Evolutionary conservation across 306 rosid genomes (phyloP).

Genomic region (Abrus pulchellus): DNA sequence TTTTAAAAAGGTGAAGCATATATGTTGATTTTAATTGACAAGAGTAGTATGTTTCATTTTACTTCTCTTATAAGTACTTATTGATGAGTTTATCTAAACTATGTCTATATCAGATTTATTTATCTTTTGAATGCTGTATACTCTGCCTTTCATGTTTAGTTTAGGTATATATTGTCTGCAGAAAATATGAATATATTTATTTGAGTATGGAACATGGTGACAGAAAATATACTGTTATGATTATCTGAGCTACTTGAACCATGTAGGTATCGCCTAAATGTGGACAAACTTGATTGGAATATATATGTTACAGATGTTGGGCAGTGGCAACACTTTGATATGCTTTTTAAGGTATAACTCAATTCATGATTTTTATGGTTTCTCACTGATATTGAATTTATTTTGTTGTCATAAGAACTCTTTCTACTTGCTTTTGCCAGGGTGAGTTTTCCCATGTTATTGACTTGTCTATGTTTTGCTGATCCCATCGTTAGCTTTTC

Average conservation of each 20-base stretch:
- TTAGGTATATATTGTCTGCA: not conserved
- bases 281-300: constrained; percentile 89
- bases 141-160: not conserved
- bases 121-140: constrained; percentile 8
- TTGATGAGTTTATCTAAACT: no score
- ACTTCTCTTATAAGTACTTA: no score
- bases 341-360: constrained; percentile 80
- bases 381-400: not conserved
- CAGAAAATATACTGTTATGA: not conserved
- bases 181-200: not conserved
- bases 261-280: constrained; percentile 84
- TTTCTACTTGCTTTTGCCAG: constrained; percentile 23
- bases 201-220: constrained; percentile 1
- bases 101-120: not conserved
- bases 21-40: no score
- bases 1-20: no score
- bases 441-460: not conserved
- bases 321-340: constrained; percentile 83
- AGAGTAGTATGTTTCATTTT: no score
- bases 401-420: constrained; percentile 3
- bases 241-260: constrained; percentile 43
- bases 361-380: constrained; percentile 6
- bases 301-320: constrained; percentile 89
- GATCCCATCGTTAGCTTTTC: not conserved
- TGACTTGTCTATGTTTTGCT: constrained; percentile 2